These are phyloP conservation scores for Coemansia sp. DNA, from an alignment of 192 early-diverging fungal genomes.

Conservation along the genomic window DNA sequence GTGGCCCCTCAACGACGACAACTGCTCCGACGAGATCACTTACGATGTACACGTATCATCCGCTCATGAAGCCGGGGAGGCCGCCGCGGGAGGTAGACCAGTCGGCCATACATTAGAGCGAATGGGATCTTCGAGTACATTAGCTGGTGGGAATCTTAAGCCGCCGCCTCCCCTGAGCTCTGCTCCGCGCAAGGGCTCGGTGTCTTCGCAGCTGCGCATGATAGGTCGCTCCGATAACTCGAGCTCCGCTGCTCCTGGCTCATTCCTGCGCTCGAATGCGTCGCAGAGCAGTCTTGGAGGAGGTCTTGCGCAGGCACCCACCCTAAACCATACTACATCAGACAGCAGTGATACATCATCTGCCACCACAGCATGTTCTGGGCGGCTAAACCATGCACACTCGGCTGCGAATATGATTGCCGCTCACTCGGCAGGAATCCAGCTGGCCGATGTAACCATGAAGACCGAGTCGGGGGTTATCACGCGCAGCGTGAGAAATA, in stretches of 20 bases:
- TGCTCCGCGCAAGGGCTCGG: constrained; percentile 35
- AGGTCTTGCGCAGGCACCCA: constrained; percentile 2
- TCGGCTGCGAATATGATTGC: constrained; percentile 13
- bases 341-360: constrained; percentile 23
- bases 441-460: constrained; percentile 47
- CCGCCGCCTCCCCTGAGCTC: constrained; percentile 10
- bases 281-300: constrained; percentile 24
- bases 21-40: constrained; percentile 44
- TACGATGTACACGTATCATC: constrained; percentile 40
- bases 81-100: background rate
- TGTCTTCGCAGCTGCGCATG: constrained; percentile 47
- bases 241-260: background rate
- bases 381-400: background rate
- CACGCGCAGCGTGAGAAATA: constrained; percentile 45
- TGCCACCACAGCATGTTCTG: background rate
- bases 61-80: too few species aligned
- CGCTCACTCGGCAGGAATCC: constrained; percentile 16
- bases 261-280: constrained; percentile 6
- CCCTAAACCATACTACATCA: constrained; percentile 15
- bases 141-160: constrained; percentile 7
- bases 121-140: constrained; percentile 26
- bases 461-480: constrained; percentile 42
- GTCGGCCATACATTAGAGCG: constrained; percentile 14
- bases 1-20: constrained; percentile 52
- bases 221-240: constrained; percentile 31